Evolutionary conservation across 352 stramenopile species (phyloP).

Genomic region (Thalassiosira exigua): DNA sequence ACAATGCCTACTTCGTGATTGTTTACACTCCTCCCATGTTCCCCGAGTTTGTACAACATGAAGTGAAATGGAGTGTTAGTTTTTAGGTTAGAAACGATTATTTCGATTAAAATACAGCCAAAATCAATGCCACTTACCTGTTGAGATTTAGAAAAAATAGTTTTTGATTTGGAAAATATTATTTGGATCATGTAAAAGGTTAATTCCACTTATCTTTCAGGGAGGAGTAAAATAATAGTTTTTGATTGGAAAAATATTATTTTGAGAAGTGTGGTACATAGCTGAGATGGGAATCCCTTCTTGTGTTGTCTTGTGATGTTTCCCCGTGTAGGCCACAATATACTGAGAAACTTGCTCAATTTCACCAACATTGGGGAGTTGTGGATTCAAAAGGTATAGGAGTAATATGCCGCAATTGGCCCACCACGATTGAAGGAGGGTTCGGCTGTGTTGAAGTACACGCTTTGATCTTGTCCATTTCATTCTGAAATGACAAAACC

Average conservation of each 20-base stretch:
- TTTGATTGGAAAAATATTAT: slow-evolving; percentile 21
- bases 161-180: no score
- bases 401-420: slow-evolving; percentile 39
- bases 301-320: slow-evolving; percentile 25
- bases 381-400: slow-evolving; percentile 24
- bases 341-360: slow-evolving; percentile 38
- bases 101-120: no score
- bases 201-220: no score
- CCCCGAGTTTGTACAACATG: not conserved
- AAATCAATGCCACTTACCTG: no score
- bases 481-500: slow-evolving; percentile 29
- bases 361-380: slow-evolving; percentile 19
- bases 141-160: no score
- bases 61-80: not conserved
- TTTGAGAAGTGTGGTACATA: slow-evolving; percentile 24
- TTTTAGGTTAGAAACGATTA: no score
- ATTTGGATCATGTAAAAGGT: no score
- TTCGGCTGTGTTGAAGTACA: slow-evolving; percentile 28
- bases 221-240: not conserved
- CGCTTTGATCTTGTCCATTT: slow-evolving; percentile 32
- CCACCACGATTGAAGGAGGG: slow-evolving; percentile 22
- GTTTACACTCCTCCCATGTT: not conserved
- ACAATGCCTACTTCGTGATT: slow-evolving; percentile 14
- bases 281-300: no score
- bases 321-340: slow-evolving; percentile 43